These are phyloP conservation scores for Globisporangium paroecandrum DNA, from an alignment of 352 stramenopile species.

Conservation along the genomic window DNA sequence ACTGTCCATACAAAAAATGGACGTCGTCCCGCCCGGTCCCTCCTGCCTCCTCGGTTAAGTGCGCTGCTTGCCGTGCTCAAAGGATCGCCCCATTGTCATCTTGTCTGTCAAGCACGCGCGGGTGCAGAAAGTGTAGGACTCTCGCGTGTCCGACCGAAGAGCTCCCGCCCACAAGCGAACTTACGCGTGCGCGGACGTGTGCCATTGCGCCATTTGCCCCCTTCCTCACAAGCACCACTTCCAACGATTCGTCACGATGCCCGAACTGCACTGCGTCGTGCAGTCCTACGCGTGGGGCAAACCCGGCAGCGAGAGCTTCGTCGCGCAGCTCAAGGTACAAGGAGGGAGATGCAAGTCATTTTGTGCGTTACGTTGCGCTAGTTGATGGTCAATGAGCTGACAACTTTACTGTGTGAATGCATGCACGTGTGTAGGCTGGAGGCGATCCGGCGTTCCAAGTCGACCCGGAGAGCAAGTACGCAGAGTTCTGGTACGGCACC, in stretches of 20 bases:
- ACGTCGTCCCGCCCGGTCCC: not conserved
- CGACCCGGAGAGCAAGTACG: conserved; percentile 55
- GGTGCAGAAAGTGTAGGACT: conserved; percentile 9
- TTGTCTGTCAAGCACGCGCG: not conserved
- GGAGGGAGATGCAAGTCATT: not conserved
- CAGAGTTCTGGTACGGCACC: conserved; percentile 80
- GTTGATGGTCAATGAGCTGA: not conserved
- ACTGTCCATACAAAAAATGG: not conserved
- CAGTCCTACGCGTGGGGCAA: conserved; percentile 93
- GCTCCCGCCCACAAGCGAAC: not conserved
- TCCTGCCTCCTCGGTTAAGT: not conserved
- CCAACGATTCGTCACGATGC: conserved; percentile 31
- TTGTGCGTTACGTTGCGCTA: not conserved
- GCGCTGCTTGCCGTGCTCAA: not conserved
- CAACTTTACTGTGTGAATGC: not conserved
- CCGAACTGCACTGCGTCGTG: conserved; percentile 75
- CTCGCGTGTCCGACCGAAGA: not conserved
- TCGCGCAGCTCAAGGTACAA: conserved; percentile 85
- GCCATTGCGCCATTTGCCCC: conserved; percentile 7
- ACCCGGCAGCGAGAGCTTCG: conserved; percentile 65
- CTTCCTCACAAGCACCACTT: not conserved
- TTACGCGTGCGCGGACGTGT: conserved; percentile 1
- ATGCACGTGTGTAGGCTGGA: conserved; percentile 29
- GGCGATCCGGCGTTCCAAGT: conserved; percentile 44
- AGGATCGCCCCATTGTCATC: conserved; percentile 4